Percentiles rank a stretch among this genome's conserved stretches.
Conservation (phyloP, 148 eudicot species). For the Persicaria maculosa region DNA sequence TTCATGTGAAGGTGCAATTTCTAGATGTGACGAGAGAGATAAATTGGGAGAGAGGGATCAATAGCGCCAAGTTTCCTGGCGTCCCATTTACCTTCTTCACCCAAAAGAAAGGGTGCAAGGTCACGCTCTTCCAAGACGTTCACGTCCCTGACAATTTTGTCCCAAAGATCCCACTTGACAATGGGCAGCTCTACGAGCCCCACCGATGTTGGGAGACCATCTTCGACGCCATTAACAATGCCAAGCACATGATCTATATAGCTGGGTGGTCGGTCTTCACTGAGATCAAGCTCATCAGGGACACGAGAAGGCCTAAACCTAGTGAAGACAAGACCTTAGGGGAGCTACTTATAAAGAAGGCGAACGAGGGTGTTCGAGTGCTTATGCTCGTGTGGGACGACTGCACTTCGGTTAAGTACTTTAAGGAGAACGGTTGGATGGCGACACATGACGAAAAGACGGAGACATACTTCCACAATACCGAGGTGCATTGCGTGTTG, state of each 20-base stretch:
- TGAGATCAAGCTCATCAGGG: conserved; percentile 38
- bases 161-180: conserved; percentile 38
- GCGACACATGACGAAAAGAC: conserved; percentile 43
- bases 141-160: conserved; percentile 45
- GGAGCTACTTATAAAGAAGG: conserved; percentile 51
- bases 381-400: conserved; percentile 56
- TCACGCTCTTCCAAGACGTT: conserved; percentile 43
- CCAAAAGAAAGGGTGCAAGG: conserved; percentile 34
- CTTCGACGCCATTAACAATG: conserved; percentile 42
- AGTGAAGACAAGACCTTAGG: conserved; percentile 45
- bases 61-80: conserved; percentile 35
- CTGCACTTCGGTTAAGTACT: conserved; percentile 29
- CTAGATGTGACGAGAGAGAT: conserved; percentile 31
- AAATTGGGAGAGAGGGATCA: conserved; percentile 40
- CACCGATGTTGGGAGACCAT: conserved; percentile 57
- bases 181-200: conserved; percentile 38
- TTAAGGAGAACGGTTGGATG: conserved; percentile 34
- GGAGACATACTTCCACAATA: conserved; percentile 19
- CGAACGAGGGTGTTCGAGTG: conserved; percentile 42
- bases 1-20: conserved; percentile 37
- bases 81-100: conserved; percentile 46
- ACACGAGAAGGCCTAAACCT: conserved; percentile 33
- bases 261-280: conserved; percentile 50
- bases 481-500: conserved; percentile 35
- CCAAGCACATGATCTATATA: conserved; percentile 36